Percentiles rank a stretch among this genome's conserved stretches.
phyloP scores from a whole-genome alignment of 352 stramenopile genomes.

The Blastocystis sp. region DNA sequence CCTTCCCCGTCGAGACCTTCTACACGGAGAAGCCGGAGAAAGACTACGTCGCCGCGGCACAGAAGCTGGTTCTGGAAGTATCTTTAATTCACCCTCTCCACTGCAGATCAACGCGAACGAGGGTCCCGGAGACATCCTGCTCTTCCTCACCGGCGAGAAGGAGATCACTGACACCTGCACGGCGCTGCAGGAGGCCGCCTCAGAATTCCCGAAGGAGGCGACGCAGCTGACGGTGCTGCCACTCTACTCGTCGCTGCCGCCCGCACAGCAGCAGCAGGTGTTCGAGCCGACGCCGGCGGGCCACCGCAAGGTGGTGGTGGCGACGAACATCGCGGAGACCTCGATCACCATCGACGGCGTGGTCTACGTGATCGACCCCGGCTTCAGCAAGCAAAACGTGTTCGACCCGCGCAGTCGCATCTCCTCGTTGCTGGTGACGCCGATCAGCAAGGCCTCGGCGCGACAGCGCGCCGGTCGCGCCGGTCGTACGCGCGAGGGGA shows the following conservation, averaged over 20 bases:
- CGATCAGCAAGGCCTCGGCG: conserved; percentile 83
- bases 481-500: conserved; percentile 83
- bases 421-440: conserved; percentile 90
- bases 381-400: conserved; percentile 98
- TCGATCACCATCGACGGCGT: conserved; percentile 99
- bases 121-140: conserved; percentile 85
- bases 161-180: conserved; percentile 90
- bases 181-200: conserved; percentile 71
- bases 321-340: conserved; percentile 97
- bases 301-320: conserved; percentile 86
- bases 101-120: conserved; percentile 94
- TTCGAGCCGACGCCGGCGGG: conserved; percentile 75
- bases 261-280: conserved; percentile 77
- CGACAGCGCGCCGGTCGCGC: conserved; percentile 81
- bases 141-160: conserved; percentile 95
- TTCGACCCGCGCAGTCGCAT: conserved; percentile 96
- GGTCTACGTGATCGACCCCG: conserved; percentile 96
- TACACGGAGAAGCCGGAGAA: conserved; percentile 92
- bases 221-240: conserved; percentile 67
- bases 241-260: conserved; percentile 87
- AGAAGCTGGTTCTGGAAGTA: conserved; percentile 65
- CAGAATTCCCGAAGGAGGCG: conserved; percentile 63
- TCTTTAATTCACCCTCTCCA: conserved; percentile 60
- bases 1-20: conserved; percentile 92
- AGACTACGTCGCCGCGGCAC: conserved; percentile 87